Conservation (phyloP, 83 land plant species). For the Diphasiastrum complanatum region DNA sequence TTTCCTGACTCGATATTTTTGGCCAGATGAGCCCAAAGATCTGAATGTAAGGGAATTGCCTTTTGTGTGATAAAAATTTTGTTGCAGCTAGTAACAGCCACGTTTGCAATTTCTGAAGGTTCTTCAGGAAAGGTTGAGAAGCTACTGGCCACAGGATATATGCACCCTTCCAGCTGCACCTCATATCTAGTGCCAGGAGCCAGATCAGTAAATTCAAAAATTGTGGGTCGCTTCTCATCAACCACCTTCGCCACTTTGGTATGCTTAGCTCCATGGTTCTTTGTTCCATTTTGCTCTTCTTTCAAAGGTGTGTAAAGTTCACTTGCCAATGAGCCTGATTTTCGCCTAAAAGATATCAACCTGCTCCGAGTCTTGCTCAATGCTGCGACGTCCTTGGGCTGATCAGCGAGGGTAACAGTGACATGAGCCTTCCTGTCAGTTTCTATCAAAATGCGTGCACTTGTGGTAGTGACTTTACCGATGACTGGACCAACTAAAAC, state of each 20-base stretch:
- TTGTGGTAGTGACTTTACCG: slow-evolving; percentile 37
- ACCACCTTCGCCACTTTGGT: slow-evolving; percentile 12
- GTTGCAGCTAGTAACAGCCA: slow-evolving; percentile 45
- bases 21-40: slow-evolving; percentile 42
- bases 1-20: slow-evolving; percentile 32
- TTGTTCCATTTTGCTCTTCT: neutral
- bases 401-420: slow-evolving; percentile 2
- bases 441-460: slow-evolving; percentile 36
- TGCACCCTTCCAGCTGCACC: slow-evolving; percentile 27
- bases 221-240: slow-evolving; percentile 23
- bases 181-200: slow-evolving; percentile 27
- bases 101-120: slow-evolving; percentile 17
- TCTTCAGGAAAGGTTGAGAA: slow-evolving; percentile 34
- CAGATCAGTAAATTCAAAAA: slow-evolving; percentile 33
- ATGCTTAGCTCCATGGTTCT: slow-evolving; percentile 1
- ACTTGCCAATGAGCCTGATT: neutral
- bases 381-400: slow-evolving; percentile 3
- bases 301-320: neutral
- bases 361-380: neutral
- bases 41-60: slow-evolving; percentile 29
- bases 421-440: slow-evolving; percentile 14
- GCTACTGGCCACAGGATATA: slow-evolving; percentile 20
- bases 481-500: slow-evolving; percentile 44
- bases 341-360: neutral
- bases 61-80: slow-evolving; percentile 43